Base-by-base conservation (phyloP, 139 green algal species). In the Chlorella sp. region DNA sequence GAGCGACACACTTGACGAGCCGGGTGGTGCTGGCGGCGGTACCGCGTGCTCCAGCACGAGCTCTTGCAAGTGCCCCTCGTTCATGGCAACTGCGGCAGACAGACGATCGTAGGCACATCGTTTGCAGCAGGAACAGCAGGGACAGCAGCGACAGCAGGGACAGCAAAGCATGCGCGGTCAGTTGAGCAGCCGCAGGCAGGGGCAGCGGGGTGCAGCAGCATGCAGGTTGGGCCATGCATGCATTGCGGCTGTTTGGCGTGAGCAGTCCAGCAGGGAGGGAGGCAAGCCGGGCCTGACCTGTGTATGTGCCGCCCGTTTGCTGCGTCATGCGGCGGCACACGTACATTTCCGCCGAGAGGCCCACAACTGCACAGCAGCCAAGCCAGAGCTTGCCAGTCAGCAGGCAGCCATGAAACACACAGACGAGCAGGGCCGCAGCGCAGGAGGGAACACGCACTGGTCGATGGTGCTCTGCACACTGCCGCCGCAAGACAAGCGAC, bases 261-360 rank as follows among this genome's bases (percentile, higher is more conserved):
- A n/a, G n/a, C n/a, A n/a, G n/a, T n/a, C n/a, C n/a, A n/a, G n/a
- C n/a, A n/a, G n/a, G n/a, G n/a, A n/a, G n/a, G n/a, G n/a, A n/a
- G n/a, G n/a, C n/a, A n/a, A n/a, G n/a, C n/a, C n/a, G 2, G 51
- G 7, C 43, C 54, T 0, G 60, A 83, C 77, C 60, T 58, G 77
- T 73, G 88, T 98, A 99, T 0, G 69, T 92, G 34, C 96, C 96
- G 14, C 92, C 92, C 17, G 96, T 97, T 36, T 92, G 92, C 43
- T 97, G 83, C 0, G 91, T 77, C 32, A 97, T 89, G 2, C 86
- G 65, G 26, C 87, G 85, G 87, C 95, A 96, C 40, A 99, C 87
- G 88, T 96, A 91, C 36, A 99, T 94, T 82, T 98, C 93, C 3
- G 94, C 95, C 14, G 89, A 89, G 20, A 97, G 40, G 28, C 94